Evolutionary conservation across 1,139 yeast genomes (phyloP), one percentile per base, ranked within the genome.

Genomic region (Geotrichum armillariae): DNA sequence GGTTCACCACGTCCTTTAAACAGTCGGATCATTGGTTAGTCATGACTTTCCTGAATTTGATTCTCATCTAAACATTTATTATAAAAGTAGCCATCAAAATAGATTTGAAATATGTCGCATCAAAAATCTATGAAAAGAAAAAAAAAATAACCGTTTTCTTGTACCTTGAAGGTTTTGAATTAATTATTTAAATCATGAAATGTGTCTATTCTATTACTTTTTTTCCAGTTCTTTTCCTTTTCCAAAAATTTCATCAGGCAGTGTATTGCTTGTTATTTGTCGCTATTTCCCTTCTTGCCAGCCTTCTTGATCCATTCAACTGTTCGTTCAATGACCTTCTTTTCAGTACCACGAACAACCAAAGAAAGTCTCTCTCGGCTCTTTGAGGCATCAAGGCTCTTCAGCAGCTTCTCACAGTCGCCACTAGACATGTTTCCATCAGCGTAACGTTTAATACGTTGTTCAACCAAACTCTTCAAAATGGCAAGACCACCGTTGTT

Each of bases 291-390:
- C 36, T 40, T 29, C 42, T 25, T 35, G 9, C 45, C 41, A 21
- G 47, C 51, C 21, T 38, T 36, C 16, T 43, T 21, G 25, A 38
- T 48, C 54, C 54, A 52, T 18, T 34, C 18, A 14, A 36, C 41
- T 5, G 65, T 64, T 11, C 63, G 50, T 47, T 66, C 69, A 17
- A 66, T 58, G 18, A 63, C 64, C 9, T 62, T 55, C 52, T 67
- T 67, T 41, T 67, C 70, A 6, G 69, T 66, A 1, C 69, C 70
- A 14, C 64, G 47, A 3, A 66, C 58, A 8, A 56, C 61, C 34
- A 61, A 49, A 2, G 68, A 65, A 33, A 60, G 47, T 20, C 50
- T 49, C 44, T 59, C 53, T 11, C 59, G 51, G 27, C 40, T 39
- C 5, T 47, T 46, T 6, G 52, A 43, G 8, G 49, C 42, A 31